Conservation (phyloP, 2,329 filamentous ascomycete species). For the Graphiopsis chlorocephala region DNA sequence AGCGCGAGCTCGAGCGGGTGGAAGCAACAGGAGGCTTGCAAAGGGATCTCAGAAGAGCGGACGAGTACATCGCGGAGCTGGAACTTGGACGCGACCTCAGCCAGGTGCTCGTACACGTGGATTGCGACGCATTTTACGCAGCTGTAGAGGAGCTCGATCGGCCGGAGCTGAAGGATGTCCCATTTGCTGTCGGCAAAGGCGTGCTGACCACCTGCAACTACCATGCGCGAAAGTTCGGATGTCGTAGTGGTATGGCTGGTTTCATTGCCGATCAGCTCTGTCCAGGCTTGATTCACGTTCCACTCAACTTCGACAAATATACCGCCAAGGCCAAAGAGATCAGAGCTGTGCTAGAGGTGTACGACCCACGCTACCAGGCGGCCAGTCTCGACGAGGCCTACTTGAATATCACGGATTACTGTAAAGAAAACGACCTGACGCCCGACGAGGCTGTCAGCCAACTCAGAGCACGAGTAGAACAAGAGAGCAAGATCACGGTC, state of each 20-base stretch:
- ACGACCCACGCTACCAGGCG: conserved; percentile 87
- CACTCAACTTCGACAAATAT: conserved; percentile 88
- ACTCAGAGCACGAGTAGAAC: conserved; percentile 72
- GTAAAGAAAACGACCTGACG: conserved; percentile 61
- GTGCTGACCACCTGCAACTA: conserved; percentile 80
- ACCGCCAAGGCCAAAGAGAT: conserved; percentile 85
- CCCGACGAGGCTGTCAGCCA: conserved; percentile 74
- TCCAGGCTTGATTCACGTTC: conserved; percentile 76
- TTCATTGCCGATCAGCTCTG: conserved; percentile 96
- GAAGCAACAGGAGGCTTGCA: conserved; percentile 59
- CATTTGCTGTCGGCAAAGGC: conserved; percentile 83
- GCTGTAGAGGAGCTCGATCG: conserved; percentile 75
- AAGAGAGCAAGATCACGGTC: conserved; percentile 78
- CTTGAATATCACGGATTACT: conserved; percentile 87
- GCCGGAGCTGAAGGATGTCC: conserved; percentile 79
- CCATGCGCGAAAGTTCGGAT: conserved; percentile 82
- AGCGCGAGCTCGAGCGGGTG: conserved; percentile 69
- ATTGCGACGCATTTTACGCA: conserved; percentile 97
- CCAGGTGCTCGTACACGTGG: conserved; percentile 84
- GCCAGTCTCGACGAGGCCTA: conserved; percentile 97
- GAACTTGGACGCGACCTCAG: conserved; percentile 77
- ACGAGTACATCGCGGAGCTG: conserved; percentile 75
- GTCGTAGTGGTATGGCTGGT: conserved; percentile 89
- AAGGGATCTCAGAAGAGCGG: conserved; percentile 70
- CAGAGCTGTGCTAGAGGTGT: conserved; percentile 75